A percentile compares a stretch with the other conserved stretches of the same genome.
phyloP scores from a whole-genome alignment of 108 stramenopile species.

The Asterionellopsis glacialis region DNA sequence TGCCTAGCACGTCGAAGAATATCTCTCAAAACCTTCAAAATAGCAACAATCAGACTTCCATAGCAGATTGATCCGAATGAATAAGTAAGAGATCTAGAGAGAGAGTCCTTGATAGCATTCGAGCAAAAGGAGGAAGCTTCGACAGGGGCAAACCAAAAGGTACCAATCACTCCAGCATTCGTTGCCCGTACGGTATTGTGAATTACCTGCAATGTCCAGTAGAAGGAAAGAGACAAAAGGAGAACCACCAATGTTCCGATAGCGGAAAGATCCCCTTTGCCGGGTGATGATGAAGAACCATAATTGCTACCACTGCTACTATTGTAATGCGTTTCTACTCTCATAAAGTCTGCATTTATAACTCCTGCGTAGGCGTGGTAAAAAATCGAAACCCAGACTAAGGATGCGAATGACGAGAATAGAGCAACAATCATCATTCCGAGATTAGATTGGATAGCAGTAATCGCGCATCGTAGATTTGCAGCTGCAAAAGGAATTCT shows the following conservation, averaged over 20 bases:
- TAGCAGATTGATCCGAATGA: slow-evolving; percentile 73
- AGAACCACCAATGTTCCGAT: slow-evolving; percentile 32
- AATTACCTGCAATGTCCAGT: slow-evolving; percentile 78
- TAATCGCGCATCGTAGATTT: slow-evolving; percentile 62
- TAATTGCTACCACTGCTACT: slow-evolving; percentile 33
- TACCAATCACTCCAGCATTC: slow-evolving; percentile 78
- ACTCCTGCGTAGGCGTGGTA: slow-evolving; percentile 35
- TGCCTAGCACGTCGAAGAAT: slow-evolving; percentile 30
- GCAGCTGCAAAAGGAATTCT: slow-evolving; percentile 79
- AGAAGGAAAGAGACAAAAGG: slow-evolving; percentile 59
- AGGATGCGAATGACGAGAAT: slow-evolving; percentile 36
- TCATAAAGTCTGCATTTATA: slow-evolving; percentile 25
- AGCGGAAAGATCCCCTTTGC: slow-evolving; percentile 25
- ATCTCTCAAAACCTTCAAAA: slow-evolving; percentile 45
- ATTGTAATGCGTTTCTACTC: too few species aligned
- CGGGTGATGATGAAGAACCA: slow-evolving; percentile 4
- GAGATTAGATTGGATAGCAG: slow-evolving; percentile 60
- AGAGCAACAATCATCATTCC: slow-evolving; percentile 63
- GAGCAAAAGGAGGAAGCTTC: slow-evolving; percentile 64
- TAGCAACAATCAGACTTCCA: slow-evolving; percentile 70
- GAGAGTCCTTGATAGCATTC: slow-evolving; percentile 43
- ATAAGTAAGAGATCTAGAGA: slow-evolving; percentile 54
- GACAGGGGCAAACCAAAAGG: slow-evolving; percentile 82
- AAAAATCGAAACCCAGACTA: slow-evolving; percentile 46
- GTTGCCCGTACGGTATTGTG: slow-evolving; percentile 79